Base-by-base conservation (phyloP, 768 basidiomycete species). In the Tubosaeta sp. region DNA sequence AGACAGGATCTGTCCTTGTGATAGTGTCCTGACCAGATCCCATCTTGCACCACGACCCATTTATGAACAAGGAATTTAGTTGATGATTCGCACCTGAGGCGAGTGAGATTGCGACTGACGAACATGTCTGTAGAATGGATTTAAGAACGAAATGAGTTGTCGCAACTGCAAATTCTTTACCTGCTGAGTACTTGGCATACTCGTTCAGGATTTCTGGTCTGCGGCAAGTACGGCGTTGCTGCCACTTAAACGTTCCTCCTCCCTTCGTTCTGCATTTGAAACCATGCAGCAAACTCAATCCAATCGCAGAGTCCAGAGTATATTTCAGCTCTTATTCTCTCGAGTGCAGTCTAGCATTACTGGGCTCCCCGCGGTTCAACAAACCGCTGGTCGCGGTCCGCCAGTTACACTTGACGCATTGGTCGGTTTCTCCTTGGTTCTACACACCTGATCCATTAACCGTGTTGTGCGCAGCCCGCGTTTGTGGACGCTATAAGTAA, bases 401-500 rank as follows among this genome's bases (percentile, higher is more conserved):
- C 61, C 58, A 13, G 49, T 71, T 34, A 50, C 54, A 39, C 12
- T 49, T 4, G 30, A 43, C 4, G 70, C 71, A 35, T 52, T 72
- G 41, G 70, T 73, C 27, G 35, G 70, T 22, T 11, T 46, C 32
- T 3, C 27, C 19, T 35, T 12, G 21, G 30, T 35, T 3, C 16
- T 22, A n/a, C 9, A n/a, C 5, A n/a, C 30, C 19, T 44, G 12
- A 14, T 29, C 51, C 32, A 48, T 22, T 2, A 34, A 14, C 29
- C 4, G 9, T 22, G 54, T 7, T 8, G 16, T 24, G 14, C 29
- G 25, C 24, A 84, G 82, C 71, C 73, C 25, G 79, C 78, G 13
- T 72, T 76, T 45, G 49, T 66, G 30, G 77, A 87, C 62, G 78
- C 77, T 12, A 30, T 81, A 10, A 63, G 65, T 52, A 68, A 81